Percentiles rank a stretch among this genome's conserved stretches.
phyloP scores from a whole-genome alignment of 768 basidiomycete species.

The Leccinum fibrillosum region DNA sequence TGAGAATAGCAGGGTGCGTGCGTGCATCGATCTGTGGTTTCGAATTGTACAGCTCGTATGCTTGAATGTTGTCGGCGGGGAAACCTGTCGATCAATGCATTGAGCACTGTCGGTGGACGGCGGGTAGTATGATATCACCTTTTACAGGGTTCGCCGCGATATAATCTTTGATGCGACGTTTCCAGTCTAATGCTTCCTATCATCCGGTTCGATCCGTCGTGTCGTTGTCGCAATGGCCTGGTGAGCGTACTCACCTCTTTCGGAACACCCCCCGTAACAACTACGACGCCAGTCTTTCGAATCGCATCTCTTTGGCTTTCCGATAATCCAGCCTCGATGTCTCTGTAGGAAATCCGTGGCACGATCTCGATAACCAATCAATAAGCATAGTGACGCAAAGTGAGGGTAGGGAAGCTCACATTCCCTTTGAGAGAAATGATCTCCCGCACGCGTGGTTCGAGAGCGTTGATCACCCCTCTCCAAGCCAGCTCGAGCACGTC shows the following conservation, averaged over 20 bases:
- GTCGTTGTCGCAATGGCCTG: neutral
- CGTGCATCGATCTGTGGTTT: conserved; percentile 62
- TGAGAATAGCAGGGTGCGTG: conserved; percentile 56
- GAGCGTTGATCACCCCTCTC: conserved; percentile 49
- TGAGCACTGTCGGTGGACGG: neutral
- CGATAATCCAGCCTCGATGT: conserved; percentile 46
- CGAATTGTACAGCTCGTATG: conserved; percentile 73
- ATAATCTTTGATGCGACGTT: conserved; percentile 51
- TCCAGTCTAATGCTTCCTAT: conserved; percentile 62
- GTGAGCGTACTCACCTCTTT: conserved; percentile 39
- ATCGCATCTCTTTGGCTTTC: conserved; percentile 42
- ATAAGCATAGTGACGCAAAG: neutral
- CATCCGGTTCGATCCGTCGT: neutral
- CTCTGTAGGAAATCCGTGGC: conserved; percentile 45
- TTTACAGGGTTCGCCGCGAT: conserved; percentile 50
- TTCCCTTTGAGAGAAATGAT: conserved; percentile 46
- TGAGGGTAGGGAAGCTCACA: conserved; percentile 31
- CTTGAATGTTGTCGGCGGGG: conserved; percentile 65
- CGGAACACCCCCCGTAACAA: conserved; percentile 56
- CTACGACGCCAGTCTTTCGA: conserved; percentile 50
- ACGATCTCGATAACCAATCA: conserved; percentile 38
- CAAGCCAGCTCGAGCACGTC: conserved; percentile 45
- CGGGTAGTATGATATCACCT: conserved; percentile 33
- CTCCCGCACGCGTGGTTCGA: conserved; percentile 45
- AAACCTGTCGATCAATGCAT: conserved; percentile 43